A percentile compares a stretch with the other conserved stretches of the same genome.
Evolutionary conservation across 148 eudicot genomes (phyloP).

Genomic region (Simmondsia chinensis): DNA sequence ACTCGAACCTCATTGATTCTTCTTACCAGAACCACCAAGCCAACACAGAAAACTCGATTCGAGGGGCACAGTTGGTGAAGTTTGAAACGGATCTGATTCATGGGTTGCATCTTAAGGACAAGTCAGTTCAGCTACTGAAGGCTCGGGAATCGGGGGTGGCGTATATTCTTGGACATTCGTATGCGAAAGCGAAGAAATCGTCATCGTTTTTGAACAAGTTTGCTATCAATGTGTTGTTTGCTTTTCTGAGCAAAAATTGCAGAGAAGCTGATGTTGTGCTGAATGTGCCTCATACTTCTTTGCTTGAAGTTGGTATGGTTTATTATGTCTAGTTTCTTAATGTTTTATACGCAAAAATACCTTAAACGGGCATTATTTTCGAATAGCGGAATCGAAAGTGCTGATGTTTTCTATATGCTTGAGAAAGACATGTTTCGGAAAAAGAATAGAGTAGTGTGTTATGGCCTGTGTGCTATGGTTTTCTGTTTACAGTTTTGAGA

Average conservation of each 20-base stretch:
- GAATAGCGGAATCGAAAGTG: no score
- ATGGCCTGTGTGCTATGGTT: no score
- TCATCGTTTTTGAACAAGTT: constrained; percentile 40
- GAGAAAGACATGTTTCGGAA: no score
- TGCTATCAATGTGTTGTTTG: constrained; percentile 43
- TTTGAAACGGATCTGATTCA: constrained; percentile 4
- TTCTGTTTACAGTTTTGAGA: no score
- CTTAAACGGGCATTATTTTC: no score
- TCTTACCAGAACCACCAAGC: constrained; percentile 12
- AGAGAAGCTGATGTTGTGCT: constrained; percentile 50
- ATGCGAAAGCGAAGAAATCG: constrained; percentile 44
- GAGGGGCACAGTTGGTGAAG: constrained; percentile 3
- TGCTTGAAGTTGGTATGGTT: constrained; percentile 69
- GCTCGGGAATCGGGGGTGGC: constrained; percentile 53
- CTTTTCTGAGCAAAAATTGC: constrained; percentile 50
- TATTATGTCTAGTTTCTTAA: constrained; percentile 48
- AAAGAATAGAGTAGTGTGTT: no score
- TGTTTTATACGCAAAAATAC: no score
- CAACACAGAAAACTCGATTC: constrained; percentile 3
- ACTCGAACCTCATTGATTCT: constrained; percentile 1
- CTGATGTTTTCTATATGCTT: no score
- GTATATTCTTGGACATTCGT: constrained; percentile 49
- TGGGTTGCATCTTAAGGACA: constrained; percentile 19
- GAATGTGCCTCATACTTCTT: constrained; percentile 48
- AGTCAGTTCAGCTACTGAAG: constrained; percentile 30